Percentiles rank a stretch among this genome's conserved stretches.
Conservation (phyloP, 1,284 basidiomycete species). For the Phellopilus nigrolimitatus region DNA sequence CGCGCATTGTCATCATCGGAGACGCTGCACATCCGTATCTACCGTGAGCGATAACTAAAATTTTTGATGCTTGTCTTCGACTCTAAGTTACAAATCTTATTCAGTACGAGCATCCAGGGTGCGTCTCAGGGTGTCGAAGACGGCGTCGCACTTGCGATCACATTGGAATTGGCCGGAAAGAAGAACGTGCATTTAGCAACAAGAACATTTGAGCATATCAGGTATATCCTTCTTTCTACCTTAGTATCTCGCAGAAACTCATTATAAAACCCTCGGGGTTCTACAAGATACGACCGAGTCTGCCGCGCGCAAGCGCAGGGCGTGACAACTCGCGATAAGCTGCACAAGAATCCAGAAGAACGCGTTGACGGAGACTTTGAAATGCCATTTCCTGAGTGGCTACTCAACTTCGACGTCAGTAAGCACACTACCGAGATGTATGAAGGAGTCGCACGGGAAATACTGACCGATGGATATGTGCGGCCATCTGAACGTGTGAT, state of each 20-base stretch:
- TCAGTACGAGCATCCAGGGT: slow-evolving; percentile 23
- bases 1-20: slow-evolving; percentile 22
- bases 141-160: slow-evolving; percentile 22
- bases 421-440: slow-evolving; percentile 17
- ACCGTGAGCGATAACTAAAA: slow-evolving; percentile 13
- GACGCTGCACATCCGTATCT: slow-evolving; percentile 23
- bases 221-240: slow-evolving; percentile 1
- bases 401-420: slow-evolving; percentile 21
- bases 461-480: slow-evolving; percentile 18
- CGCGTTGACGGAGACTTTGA: slow-evolving; percentile 20
- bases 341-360: slow-evolving; percentile 19
- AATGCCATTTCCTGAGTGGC: slow-evolving; percentile 22
- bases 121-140: slow-evolving; percentile 25
- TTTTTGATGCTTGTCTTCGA: not conserved
- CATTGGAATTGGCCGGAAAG: slow-evolving; percentile 22
- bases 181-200: slow-evolving; percentile 21
- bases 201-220: slow-evolving; percentile 23
- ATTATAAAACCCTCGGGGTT: too few relatives aligned
- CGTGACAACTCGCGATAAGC: slow-evolving; percentile 21
- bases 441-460: slow-evolving; percentile 14
- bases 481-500: not conserved
- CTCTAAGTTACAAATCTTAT: slow-evolving; percentile 11
- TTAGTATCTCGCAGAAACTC: too few relatives aligned
- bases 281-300: slow-evolving; percentile 21
- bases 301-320: slow-evolving; percentile 20